phyloP scores from a whole-genome alignment of 1,284 basidiomycete genomes.

The Apiotrichum sp. region DNA sequence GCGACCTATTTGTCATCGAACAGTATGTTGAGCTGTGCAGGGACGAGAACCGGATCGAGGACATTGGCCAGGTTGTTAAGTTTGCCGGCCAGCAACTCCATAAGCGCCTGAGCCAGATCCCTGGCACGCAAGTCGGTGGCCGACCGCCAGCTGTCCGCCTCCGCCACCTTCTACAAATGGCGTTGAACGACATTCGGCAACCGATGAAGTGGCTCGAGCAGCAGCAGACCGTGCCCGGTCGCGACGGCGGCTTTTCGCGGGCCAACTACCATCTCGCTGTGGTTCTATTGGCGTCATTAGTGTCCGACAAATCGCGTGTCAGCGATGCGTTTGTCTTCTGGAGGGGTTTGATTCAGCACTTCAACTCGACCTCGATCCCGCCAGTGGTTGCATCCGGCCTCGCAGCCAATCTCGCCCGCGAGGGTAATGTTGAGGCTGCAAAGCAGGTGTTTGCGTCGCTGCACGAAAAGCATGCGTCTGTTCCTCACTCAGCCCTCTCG shows the following conservation, averaged over 20 bases:
- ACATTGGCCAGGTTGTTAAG: constrained; percentile 1
- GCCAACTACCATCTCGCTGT: constrained; percentile 5
- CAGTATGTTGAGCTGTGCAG: constrained; percentile 3
- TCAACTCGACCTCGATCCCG: constrained; percentile 9
- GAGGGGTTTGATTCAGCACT: constrained; percentile 6
- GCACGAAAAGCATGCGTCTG: constrained; percentile 2
- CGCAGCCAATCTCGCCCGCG: constrained; percentile 1
- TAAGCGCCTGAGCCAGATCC: constrained; percentile 5
- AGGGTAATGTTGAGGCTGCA: neutral
- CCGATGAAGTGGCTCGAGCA: constrained; percentile 7
- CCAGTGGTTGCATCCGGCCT: constrained; percentile 3
- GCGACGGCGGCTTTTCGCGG: neutral
- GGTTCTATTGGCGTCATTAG: neutral
- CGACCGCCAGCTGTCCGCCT: neutral
- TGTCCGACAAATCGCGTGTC: neutral
- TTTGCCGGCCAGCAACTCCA: constrained; percentile 1
- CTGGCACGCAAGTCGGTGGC: neutral
- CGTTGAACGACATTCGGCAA: constrained; percentile 1
- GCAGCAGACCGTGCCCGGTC: neutral
- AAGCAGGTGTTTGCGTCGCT: constrained; percentile 6
- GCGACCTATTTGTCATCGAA: neutral
- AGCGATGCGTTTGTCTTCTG: constrained; percentile 7
- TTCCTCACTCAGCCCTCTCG: constrained; percentile 11
- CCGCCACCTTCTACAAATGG: constrained; percentile 1
- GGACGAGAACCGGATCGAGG: neutral